Conservation (phyloP, 768 basidiomycete genomes). For the Rhodotorula kratochvilovae region DNA sequence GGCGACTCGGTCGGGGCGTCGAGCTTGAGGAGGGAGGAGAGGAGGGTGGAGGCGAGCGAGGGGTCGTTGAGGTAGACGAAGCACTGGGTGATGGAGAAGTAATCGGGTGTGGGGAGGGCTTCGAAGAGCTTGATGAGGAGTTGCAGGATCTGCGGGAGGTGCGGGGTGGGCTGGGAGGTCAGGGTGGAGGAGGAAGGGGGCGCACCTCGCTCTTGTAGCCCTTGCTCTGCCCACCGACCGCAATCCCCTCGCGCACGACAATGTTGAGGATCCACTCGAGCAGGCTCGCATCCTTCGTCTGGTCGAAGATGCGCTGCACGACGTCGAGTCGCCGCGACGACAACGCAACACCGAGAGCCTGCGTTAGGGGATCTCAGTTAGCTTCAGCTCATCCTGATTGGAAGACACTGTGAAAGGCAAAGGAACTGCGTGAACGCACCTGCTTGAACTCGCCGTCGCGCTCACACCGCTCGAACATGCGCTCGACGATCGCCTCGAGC, state of each 20-base stretch:
- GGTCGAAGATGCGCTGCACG: slow-evolving; percentile 68
- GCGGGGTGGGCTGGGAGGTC: neutral
- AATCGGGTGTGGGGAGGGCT: slow-evolving; percentile 60
- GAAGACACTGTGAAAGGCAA: no score
- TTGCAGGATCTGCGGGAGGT: slow-evolving; percentile 48
- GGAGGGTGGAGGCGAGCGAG: slow-evolving; percentile 67
- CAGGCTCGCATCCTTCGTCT: slow-evolving; percentile 69
- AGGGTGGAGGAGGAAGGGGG: slow-evolving; percentile 42
- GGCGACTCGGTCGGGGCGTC: slow-evolving; percentile 54
- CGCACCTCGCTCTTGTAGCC: slow-evolving; percentile 48
- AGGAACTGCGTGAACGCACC: slow-evolving; percentile 49
- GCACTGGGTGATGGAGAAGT: slow-evolving; percentile 76
- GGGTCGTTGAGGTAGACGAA: slow-evolving; percentile 81
- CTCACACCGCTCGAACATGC: slow-evolving; percentile 79
- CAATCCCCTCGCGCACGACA: slow-evolving; percentile 81
- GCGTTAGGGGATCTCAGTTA: neutral
- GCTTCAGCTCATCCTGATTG: neutral
- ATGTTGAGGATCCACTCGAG: slow-evolving; percentile 89
- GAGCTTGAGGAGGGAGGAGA: slow-evolving; percentile 65
- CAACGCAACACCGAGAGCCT: slow-evolving; percentile 89
- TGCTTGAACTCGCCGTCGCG: slow-evolving; percentile 86
- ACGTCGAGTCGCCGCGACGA: slow-evolving; percentile 85
- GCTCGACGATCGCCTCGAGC: slow-evolving; percentile 77
- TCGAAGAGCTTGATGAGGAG: slow-evolving; percentile 76
- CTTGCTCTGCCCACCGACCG: slow-evolving; percentile 52